Base-by-base conservation (phyloP, 2,329 filamentous ascomycete species). In the Cladobotryum protrusum region DNA sequence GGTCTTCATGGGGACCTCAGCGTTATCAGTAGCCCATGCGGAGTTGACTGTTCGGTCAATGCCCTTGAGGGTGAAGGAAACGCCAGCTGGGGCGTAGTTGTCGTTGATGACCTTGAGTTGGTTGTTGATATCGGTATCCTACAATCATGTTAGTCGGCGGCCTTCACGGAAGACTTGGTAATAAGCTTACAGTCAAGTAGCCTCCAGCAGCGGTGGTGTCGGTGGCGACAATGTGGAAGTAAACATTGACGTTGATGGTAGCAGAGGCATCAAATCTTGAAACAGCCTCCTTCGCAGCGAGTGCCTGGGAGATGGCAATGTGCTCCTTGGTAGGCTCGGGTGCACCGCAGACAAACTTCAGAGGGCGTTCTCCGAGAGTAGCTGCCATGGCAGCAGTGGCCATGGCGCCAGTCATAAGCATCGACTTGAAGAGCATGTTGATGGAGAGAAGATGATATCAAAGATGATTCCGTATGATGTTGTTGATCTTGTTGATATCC, bases 31-130 rank as follows among this genome's bases (percentile, higher is more conserved):
- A n/a, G 72, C 69, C 74, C 74, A 78, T 53, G 59, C 59, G 19
- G 61, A 43, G 63, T 78, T 75, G 59, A 76, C 59, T 41, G 73
- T 73, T 46, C 64, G 67, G 48, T 67, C 66, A 32, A 63, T 71
- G 50, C 64, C 63, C 45, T 67, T 64, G 43, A 74, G 65, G 43
- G 63, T 66, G 61, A 77, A 77, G 12, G 59, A 56, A 60, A 76
- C 66, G 50, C 66, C 64, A 48, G 72, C 62, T 0, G 67, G 63
- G 24, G 63, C 63, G 52, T 70, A 77, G 43, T 68, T 67, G 4
- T 52, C 45, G 59, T 77, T 77, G 57, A 77, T 58, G 36, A 70
- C 68, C 45, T 39, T 45, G 40, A 49, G 12, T 37, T 49, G 47
- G n/a, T 7, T 37, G 15, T 37, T 35, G 11, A 46, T n/a, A 19